These are phyloP conservation scores for Gamsiella multidivaricata DNA, from an alignment of 192 early-diverging fungal species.

Conservation along the genomic window DNA sequence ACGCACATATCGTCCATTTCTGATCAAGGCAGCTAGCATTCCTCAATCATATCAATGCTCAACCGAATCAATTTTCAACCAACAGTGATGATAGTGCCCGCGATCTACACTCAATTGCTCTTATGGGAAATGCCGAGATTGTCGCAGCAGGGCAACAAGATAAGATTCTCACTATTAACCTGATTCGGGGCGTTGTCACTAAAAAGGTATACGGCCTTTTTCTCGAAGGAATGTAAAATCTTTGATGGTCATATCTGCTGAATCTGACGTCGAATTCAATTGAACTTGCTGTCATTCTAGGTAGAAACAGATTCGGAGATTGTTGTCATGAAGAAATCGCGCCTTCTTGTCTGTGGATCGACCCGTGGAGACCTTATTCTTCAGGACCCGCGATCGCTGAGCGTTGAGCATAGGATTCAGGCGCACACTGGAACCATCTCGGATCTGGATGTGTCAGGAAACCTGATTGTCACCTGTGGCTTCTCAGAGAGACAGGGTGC, in stretches of 20 bases:
- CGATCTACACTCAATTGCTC: conserved; percentile 68
- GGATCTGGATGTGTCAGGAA: conserved; percentile 81
- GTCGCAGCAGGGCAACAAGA: conserved; percentile 69
- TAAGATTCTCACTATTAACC: conserved; percentile 62
- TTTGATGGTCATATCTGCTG: conserved; percentile 1
- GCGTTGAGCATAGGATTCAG: conserved; percentile 70
- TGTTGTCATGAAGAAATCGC: conserved; percentile 74
- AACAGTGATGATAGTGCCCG: conserved; percentile 60
- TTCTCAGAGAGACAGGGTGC: conserved; percentile 71
- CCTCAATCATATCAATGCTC: neutral
- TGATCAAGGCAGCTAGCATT: neutral
- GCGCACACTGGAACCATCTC: conserved; percentile 83
- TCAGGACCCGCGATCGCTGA: conserved; percentile 72
- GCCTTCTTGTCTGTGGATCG: conserved; percentile 72
- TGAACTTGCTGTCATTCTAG: conserved; percentile 16
- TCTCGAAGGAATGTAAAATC: neutral
- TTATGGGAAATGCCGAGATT: conserved; percentile 66
- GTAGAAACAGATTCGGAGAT: conserved; percentile 60
- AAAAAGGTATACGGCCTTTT: conserved; percentile 50
- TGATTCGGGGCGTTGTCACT: conserved; percentile 58
- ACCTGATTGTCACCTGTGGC: conserved; percentile 80
- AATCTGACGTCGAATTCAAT: conserved; percentile 6
- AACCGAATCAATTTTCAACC: too few species aligned
- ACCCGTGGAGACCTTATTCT: conserved; percentile 72
- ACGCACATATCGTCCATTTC: too few species aligned